Conservation (phyloP, 2,329 filamentous ascomycete species). For the Sporothrix variecibatus region DNA sequence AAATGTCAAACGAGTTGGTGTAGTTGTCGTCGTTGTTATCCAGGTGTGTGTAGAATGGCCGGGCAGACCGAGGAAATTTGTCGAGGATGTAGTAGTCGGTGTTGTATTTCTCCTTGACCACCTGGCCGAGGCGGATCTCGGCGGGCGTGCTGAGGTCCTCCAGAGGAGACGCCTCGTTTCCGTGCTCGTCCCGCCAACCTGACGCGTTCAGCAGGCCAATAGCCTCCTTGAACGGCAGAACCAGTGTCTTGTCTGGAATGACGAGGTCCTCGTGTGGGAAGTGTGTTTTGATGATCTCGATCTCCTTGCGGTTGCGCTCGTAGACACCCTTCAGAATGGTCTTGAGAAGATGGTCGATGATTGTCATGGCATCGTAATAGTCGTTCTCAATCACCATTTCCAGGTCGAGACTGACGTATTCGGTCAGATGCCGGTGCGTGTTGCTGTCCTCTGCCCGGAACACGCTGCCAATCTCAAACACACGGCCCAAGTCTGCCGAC, state of each 20-base stretch:
- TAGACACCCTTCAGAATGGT: slow-evolving; percentile 66
- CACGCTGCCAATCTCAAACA: slow-evolving; percentile 87
- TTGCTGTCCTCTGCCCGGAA: slow-evolving; percentile 96
- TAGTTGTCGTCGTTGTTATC: slow-evolving; percentile 70
- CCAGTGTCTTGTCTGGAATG: slow-evolving; percentile 81
- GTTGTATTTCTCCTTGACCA: slow-evolving; percentile 82
- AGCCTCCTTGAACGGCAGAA: slow-evolving; percentile 77
- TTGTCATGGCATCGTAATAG: slow-evolving; percentile 82
- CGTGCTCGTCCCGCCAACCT: slow-evolving; percentile 75
- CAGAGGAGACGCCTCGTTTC: slow-evolving; percentile 66
- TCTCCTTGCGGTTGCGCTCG: slow-evolving; percentile 53
- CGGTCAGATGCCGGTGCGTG: slow-evolving; percentile 89
- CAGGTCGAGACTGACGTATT: slow-evolving; percentile 89
- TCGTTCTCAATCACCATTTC: slow-evolving; percentile 90
- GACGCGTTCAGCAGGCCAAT: slow-evolving; percentile 78
- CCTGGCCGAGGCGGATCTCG: slow-evolving; percentile 79
- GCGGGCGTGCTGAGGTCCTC: slow-evolving; percentile 85
- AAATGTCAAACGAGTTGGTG: slow-evolving; percentile 95
- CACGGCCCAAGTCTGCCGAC: slow-evolving; percentile 82
- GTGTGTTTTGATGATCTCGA: slow-evolving; percentile 77
- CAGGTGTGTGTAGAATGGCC: slow-evolving; percentile 90
- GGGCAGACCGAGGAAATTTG: slow-evolving; percentile 82
- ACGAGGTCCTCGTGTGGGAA: slow-evolving; percentile 86
- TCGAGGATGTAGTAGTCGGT: slow-evolving; percentile 95
- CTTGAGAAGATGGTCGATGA: slow-evolving; percentile 76